Evolutionary conservation across 169 alveolate genomes (phyloP), one percentile per base, ranked within the genome.

Genomic region (Eimeria tenella): DNA sequence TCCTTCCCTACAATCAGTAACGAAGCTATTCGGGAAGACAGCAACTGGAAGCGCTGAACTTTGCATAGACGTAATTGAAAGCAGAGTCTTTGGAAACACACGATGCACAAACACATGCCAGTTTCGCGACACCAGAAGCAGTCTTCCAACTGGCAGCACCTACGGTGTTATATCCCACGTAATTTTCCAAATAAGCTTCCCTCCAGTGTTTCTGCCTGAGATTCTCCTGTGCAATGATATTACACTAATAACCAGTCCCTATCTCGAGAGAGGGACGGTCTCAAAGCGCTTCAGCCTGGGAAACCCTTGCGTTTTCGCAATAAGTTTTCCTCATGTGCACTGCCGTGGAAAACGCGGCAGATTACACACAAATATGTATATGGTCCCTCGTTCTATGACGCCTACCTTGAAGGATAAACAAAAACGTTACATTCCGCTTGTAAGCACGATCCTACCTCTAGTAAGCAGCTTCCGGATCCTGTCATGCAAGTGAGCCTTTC

Each of bases 161-260:
- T 42, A 56, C 60, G 53, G 11, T 84, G 92, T 84, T 52, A 79
- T 84, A 60, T 84, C 92, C 21, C 77, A 84, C 53, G 81, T 19
- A 52, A 84, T 84, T 60, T 60, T 62, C 23, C 92, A 65, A 62
- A 84, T 84, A 62, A 84, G 25, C 53, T 84, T 84, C n/a, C 92
- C 92, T 23, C 92, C 92, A 7, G 42, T 84, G 19, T 62, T 84
- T 63, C 81, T 84, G 13, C 92, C 77, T 42, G 81, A 84, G 6
- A 56, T 84, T 19, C 92, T 84, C 25, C 17, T 77, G 92, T 84
- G 92, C 65, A 84, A 63, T 50, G 92, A 79, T 63, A 5, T 84
- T 49, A 73, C 49, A 4, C 8, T 84, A 17, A 50, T 79, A 31
- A 7, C 81, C 19, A 63, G 19, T 55, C 81, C 92, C 7, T 84